A percentile compares a stretch with the other conserved stretches of the same genome.
These are phyloP conservation scores for Diplodia sapinea DNA, from an alignment of 2,329 filamentous ascomycete species.

Conservation along the genomic window DNA sequence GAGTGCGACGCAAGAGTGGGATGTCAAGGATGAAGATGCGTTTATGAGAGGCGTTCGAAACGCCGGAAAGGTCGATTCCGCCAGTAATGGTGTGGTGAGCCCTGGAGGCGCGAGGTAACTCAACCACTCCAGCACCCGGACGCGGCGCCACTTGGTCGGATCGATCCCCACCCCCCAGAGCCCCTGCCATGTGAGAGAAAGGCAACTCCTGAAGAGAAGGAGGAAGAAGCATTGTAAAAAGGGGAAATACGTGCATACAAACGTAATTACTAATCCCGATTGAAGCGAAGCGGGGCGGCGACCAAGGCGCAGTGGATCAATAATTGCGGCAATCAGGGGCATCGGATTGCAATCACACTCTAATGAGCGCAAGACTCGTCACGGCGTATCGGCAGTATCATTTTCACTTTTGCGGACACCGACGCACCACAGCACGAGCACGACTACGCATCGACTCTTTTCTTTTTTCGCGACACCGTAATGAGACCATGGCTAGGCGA, in stretches of 20 bases:
- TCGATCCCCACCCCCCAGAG: background rate
- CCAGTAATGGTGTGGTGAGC: slow-evolving; percentile 21
- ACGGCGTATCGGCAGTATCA: slow-evolving; percentile 17
- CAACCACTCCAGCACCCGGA: background rate
- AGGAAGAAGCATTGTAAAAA: slow-evolving; percentile 17
- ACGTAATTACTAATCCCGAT: slow-evolving; percentile 26
- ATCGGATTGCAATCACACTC: slow-evolving; percentile 12
- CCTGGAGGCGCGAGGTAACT: slow-evolving; percentile 18
- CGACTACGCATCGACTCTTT: slow-evolving; percentile 20
- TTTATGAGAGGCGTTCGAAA: slow-evolving; percentile 47
- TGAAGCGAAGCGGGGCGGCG: slow-evolving; percentile 22
- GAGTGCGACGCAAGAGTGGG: slow-evolving; percentile 39
- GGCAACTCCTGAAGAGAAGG: slow-evolving; percentile 9
- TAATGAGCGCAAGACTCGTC: slow-evolving; percentile 23
- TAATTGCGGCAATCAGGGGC: slow-evolving; percentile 24
- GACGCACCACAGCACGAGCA: slow-evolving; percentile 18
- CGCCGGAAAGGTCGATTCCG: slow-evolving; percentile 43
- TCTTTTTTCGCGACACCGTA: slow-evolving; percentile 18
- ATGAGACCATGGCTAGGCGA: slow-evolving; percentile 27
- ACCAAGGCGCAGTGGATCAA: slow-evolving; percentile 13
- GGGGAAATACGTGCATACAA: slow-evolving; percentile 27
- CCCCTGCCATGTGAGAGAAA: background rate
- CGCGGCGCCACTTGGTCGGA: background rate
- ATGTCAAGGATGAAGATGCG: slow-evolving; percentile 47
- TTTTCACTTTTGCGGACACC: slow-evolving; percentile 4